Conservation (phyloP, 139 green algal species). For the Gonium pectorale region DNA sequence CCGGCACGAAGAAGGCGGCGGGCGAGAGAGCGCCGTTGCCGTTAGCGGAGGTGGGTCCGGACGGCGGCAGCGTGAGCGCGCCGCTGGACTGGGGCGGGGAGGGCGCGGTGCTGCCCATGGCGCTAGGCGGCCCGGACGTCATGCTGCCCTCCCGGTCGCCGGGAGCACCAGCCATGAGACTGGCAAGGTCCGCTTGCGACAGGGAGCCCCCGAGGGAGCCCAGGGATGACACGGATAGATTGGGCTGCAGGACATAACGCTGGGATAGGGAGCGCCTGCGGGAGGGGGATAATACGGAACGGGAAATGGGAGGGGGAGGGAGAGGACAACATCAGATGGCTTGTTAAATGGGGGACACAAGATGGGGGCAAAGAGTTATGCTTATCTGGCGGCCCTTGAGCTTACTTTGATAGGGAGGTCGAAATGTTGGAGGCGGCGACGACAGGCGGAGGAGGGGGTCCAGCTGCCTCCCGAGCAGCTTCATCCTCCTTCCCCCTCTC, state of each 20-base stretch:
- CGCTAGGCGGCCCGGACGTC: not conserved
- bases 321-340: not conserved
- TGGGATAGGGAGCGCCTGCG: slow-evolving; percentile 35
- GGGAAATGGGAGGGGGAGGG: not conserved
- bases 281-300: too few relatives aligned
- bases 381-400: too few relatives aligned
- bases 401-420: not conserved
- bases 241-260: slow-evolving; percentile 53
- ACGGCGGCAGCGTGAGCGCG: not conserved
- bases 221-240: slow-evolving; percentile 49
- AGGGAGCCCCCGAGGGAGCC: slow-evolving; percentile 1
- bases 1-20: not conserved
- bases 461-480: slow-evolving; percentile 38
- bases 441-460: slow-evolving; percentile 39
- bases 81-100: slow-evolving; percentile 4
- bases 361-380: too few relatives aligned
- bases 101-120: not conserved
- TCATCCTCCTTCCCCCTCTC: slow-evolving; percentile 61
- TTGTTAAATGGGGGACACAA: not conserved
- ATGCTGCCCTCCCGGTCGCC: not conserved
- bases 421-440: not conserved
- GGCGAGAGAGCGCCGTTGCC: not conserved
- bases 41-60: not conserved
- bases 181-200: slow-evolving; percentile 9
- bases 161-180: not conserved